Evolutionary conservation across 768 basidiomycete genomes (phyloP), one percentile per base, ranked within the genome.

Genomic region (Phlegmacium glaucopus): DNA sequence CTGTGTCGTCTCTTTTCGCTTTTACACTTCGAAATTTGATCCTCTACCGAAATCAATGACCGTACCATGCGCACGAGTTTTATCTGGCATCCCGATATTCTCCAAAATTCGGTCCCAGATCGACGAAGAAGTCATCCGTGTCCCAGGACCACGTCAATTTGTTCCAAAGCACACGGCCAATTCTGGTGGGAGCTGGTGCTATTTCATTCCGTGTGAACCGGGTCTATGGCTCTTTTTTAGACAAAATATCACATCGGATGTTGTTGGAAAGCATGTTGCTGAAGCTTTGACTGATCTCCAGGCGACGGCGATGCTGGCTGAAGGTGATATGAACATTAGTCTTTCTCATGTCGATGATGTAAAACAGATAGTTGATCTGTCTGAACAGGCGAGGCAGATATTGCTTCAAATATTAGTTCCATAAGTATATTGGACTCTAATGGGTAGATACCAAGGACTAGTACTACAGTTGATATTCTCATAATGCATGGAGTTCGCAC

Each of bases 121-220:
- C 42, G 42, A 43, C 28, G 29, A 43, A 27, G 42, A 43, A 30
- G 16, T 16, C 27, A 43, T 5, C 27, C 18, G n/a, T 7, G 9
- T 13, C 7, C 42, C 28, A 9, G 30, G n/a, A 2, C 15, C 32
- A 15, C 15, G 11, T 4, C 16, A 39, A 15, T 48, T 49, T 29
- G 34, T 54, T 5, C 61, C 62, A 9, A 62, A 60, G 42, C 58
- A 59, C 9, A 45, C 53, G 10, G 35, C 56, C 6, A 61, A 62
- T 41, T 1, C 12, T 2, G 60, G 59, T 15, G 38, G 47, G 12
- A 36, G 51, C 9, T 65, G 63, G 63, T 55, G 48, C 42, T 62
- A 60, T 47, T 62, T 55, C 59, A 55, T 65, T n/a, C 63, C 63
- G 6, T 55, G 53, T 30, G 48, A 40, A 26, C 16, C 37, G 5